phyloP scores from a whole-genome alignment of 1,284 basidiomycete genomes.

The Anthracocystis walkeri region DNA sequence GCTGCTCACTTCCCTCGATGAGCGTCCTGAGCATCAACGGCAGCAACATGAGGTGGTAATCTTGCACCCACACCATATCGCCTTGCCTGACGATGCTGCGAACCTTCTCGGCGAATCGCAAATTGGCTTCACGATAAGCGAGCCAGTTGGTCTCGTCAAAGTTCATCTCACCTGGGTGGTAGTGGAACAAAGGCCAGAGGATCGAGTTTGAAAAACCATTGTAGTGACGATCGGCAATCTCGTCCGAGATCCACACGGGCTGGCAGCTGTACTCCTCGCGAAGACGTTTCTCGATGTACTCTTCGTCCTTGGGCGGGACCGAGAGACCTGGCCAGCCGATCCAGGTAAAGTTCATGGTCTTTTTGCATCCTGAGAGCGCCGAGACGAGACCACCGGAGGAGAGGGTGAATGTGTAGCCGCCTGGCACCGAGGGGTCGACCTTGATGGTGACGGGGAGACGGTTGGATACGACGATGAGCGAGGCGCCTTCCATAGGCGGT shows the following conservation, averaged over 20 bases:
- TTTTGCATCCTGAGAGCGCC: conserved; percentile 66
- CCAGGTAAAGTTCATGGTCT: conserved; percentile 68
- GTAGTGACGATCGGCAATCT: conserved; percentile 96
- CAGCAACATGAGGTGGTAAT: conserved; percentile 83
- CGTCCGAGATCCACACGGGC: conserved; percentile 96
- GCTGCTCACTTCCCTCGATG: conserved; percentile 74
- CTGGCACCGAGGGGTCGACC: conserved; percentile 60
- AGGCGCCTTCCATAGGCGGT: conserved; percentile 42
- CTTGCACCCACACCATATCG: conserved; percentile 89
- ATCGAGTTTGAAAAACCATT: conserved; percentile 99
- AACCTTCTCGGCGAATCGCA: conserved; percentile 91
- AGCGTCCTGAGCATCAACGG: conserved; percentile 91
- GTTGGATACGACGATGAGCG: conserved; percentile 95
- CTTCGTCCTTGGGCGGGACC: conserved; percentile 58
- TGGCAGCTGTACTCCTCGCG: conserved; percentile 95
- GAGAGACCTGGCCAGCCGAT: conserved; percentile 69
- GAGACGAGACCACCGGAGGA: conserved; percentile 68
- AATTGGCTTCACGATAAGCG: conserved; percentile 95
- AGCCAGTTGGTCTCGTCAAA: conserved; percentile 99
- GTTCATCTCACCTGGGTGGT: conserved; percentile 85
- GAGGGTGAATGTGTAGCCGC: conserved; percentile 65
- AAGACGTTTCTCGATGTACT: conserved; percentile 74
- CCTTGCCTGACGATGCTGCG: conserved; percentile 80
- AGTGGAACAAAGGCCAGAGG: conserved; percentile 99
- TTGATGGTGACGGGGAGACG: conserved; percentile 78